Conservation (phyloP, 257 asterid species). For the Thymus quinquecostatus region DNA sequence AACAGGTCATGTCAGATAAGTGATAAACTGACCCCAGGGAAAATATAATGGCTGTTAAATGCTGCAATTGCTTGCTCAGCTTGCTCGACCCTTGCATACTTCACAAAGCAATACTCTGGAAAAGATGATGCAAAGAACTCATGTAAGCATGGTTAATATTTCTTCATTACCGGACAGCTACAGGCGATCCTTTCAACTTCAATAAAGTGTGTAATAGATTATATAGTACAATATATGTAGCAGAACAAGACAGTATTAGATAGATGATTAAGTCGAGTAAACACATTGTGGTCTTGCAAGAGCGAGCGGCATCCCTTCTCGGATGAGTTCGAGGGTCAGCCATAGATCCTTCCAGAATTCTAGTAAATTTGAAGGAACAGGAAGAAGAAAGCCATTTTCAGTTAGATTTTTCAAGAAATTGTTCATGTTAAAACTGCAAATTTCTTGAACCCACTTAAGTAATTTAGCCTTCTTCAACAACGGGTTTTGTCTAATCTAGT, state of each 20-base stretch:
- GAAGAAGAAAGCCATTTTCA: background rate
- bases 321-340: background rate
- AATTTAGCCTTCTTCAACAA: background rate
- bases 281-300: conserved; percentile 8
- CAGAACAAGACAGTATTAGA: conserved; percentile 14
- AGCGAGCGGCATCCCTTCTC: conserved; percentile 8
- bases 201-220: background rate
- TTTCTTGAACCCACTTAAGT: conserved; percentile 4
- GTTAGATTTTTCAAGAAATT: background rate
- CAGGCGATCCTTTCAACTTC: conserved; percentile 24
- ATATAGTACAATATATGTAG: background rate
- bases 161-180: background rate
- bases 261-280: conserved; percentile 2
- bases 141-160: background rate
- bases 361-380: background rate
- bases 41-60: conserved; percentile 56
- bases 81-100: conserved; percentile 69
- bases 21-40: conserved; percentile 79
- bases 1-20: conserved; percentile 3
- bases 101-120: conserved; percentile 87
- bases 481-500: conserved; percentile 1
- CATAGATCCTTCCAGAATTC: background rate
- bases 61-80: conserved; percentile 78
- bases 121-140: conserved; percentile 23
- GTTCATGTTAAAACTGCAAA: background rate